Percentiles rank a stretch among this genome's conserved stretches.
Conservation (phyloP, 2,329 filamentous ascomycete species). For the Parascedosporium putredinis region DNA sequence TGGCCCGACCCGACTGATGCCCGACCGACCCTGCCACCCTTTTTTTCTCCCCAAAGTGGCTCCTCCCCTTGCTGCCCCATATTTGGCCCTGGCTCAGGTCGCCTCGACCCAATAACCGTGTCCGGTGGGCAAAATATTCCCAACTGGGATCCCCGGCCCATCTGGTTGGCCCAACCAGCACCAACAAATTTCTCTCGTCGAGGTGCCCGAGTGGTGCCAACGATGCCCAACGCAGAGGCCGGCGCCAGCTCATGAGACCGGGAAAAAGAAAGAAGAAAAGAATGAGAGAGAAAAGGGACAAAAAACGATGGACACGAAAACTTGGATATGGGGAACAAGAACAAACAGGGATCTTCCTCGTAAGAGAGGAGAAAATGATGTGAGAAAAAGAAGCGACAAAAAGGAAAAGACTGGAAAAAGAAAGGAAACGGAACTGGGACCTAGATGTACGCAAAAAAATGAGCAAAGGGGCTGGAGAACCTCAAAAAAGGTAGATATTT, state of each 20-base stretch:
- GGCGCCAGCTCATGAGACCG: background rate
- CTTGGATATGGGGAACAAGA: no score
- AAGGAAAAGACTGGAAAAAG: no score
- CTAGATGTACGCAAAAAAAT: no score
- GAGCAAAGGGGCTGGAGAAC: no score
- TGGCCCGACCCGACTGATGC: background rate
- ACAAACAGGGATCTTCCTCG: no score
- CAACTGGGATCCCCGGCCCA: background rate
- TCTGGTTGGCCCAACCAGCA: background rate
- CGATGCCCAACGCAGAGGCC: conserved; percentile 8
- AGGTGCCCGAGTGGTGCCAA: background rate
- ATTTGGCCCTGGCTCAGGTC: background rate
- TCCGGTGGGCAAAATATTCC: conserved; percentile 1
- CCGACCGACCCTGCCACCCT: background rate
- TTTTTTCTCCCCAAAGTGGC: no score
- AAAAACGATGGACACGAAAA: background rate
- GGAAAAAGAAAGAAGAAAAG: background rate
- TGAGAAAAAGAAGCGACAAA: no score
- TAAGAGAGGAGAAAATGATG: no score
- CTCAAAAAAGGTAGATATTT: no score
- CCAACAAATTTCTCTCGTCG: background rate
- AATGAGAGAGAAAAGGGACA: background rate
- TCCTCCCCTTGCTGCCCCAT: conserved; percentile 1
- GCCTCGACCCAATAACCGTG: background rate
- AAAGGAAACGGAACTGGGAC: no score